phyloP scores from a whole-genome alignment of 1,284 basidiomycete species.

The Cutaneotrichosporon sp. region DNA sequence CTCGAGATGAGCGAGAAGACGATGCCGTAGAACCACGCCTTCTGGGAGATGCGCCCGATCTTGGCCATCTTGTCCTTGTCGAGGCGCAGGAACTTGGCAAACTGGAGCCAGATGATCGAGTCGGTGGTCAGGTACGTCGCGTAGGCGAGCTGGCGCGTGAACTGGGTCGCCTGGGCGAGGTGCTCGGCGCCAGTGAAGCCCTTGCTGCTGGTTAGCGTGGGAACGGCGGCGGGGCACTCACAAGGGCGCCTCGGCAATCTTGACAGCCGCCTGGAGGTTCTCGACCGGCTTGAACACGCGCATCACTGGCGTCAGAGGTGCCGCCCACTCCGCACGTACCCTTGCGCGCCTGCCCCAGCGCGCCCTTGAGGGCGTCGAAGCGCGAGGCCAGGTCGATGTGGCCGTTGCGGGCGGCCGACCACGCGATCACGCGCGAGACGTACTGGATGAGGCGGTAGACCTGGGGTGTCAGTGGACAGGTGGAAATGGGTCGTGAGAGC shows the following conservation, averaged over 20 bases:
- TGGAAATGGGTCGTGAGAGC: no score
- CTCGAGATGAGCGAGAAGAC: slow-evolving; percentile 69
- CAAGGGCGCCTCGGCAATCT: slow-evolving; percentile 62
- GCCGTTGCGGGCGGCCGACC: slow-evolving; percentile 69
- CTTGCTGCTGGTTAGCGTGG: slow-evolving; percentile 28
- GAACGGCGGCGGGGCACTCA: slow-evolving; percentile 29
- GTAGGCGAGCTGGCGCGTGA: slow-evolving; percentile 85
- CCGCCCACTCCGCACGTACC: slow-evolving; percentile 58
- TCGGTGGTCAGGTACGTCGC: slow-evolving; percentile 87
- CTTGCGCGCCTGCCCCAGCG: slow-evolving; percentile 75
- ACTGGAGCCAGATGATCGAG: slow-evolving; percentile 78
- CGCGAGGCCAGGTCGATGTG: slow-evolving; percentile 66
- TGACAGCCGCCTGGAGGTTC: slow-evolving; percentile 88
- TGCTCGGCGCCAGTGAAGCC: slow-evolving; percentile 54
- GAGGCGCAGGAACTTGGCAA: slow-evolving; percentile 69
- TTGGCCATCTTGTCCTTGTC: slow-evolving; percentile 61
- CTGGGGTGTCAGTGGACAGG: slow-evolving; percentile 54
- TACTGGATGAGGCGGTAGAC: slow-evolving; percentile 90
- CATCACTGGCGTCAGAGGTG: slow-evolving; percentile 65
- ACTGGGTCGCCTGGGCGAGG: slow-evolving; percentile 76
- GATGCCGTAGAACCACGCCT: slow-evolving; percentile 91
- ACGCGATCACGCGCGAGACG: slow-evolving; percentile 85
- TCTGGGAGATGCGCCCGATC: slow-evolving; percentile 72
- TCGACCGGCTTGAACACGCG: slow-evolving; percentile 92
- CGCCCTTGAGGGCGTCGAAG: slow-evolving; percentile 77